Evolutionary conservation across 352 stramenopile genomes (phyloP), one percentile per base, ranked within the genome.

Genomic region (Globisporangium sylvaticum): DNA sequence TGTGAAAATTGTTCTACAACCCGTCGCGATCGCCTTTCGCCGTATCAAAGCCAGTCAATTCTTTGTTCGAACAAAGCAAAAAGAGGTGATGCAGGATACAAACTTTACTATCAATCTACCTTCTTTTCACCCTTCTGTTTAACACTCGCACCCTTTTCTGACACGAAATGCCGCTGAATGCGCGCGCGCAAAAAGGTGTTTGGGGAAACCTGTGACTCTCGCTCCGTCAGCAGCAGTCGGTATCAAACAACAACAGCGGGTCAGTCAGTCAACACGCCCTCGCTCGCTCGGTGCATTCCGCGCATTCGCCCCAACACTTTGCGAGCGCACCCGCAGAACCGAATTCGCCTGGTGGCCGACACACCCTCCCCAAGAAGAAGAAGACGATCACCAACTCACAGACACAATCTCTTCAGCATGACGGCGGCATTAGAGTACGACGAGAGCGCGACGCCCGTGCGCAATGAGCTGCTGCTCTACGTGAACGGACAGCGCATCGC

Each of bases 401-500:
- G 18, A 42, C 7, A 18, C 14, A 18, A 1, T 14, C 2, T 24
- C 15, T 25, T 9, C 55, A 60, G 18, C 29, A 65, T 67, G 62
- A 44, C 52, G 4, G 55, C 22, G 18, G 46, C 42, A 14, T 31
- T 61, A 44, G 25, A 5, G 18, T 57, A 54, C 27, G 62, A 67
- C 48, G n/a, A 44, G 27, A 37, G 14, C 56, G 55, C 70, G 61
- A 18, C 22, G 9, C 60, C 55, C 7, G 76, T 88, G 46, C 80
- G 84, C 29, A 74, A 64, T 62, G 67, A 88, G 50, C 65, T 94
- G 58, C 69, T 94, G 55, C 67, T 94, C 55, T 95, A 94, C 32
- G 80, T 94, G 52, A 94, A 94, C 71, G 81, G 81, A n/a, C 46
- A 75, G 64, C 81, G 85, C 66, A 61, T 90, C 0, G 56, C 79